Evolutionary conservation across 176 grass and related monocot species (phyloP), one percentile per base, ranked within the genome.

Genomic region (Avena insularis): DNA sequence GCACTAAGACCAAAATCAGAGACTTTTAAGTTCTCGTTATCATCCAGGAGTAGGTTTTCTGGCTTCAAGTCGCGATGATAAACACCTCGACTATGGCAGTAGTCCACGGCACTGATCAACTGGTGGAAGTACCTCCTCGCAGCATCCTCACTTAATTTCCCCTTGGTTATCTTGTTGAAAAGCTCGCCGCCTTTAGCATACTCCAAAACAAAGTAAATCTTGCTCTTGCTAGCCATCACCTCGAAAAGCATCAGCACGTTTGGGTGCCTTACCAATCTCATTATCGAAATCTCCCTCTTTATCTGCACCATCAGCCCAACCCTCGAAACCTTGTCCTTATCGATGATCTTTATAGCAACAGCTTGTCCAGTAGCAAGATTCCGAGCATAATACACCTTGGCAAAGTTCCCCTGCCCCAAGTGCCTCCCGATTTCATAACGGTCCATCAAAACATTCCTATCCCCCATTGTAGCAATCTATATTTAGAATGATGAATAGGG

Each of bases 161-260:
- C 87, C 68, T 89, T 89, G 75, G 82, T 53, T 58, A 91, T 80
- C 40, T 85, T 94, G n/a, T 79, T 81, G 71, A 87, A 91, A 50
- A 94, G 77, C 47, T 94, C 92, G 27, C 92, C 92, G 3, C 89
- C 92, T 79, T 87, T 89, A 36, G 79, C 87, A 35, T 91, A 89
- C 89, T 94, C 92, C 87, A 94, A 87, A 64, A 91, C 92, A 31
- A 94, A 87, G 81, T 89, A 94, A 77, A 94, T 82, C 49, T 91
- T 94, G 87, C 84, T 79, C 89, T 75, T 91, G 87, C 84, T 89
- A 80, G 87, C 92, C 92, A 91, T 87, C 54, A 94, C 92, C 57
- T 94, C 92, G 0, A 82, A 87, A 19, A 94, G 81, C 20, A 85
- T 78, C 36, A 94, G 31, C n/a, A 94, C 48, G 20, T 91, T 94